Base-by-base conservation (phyloP, 176 grass and related monocot genomes). In the Aegilops speltoides region DNA sequence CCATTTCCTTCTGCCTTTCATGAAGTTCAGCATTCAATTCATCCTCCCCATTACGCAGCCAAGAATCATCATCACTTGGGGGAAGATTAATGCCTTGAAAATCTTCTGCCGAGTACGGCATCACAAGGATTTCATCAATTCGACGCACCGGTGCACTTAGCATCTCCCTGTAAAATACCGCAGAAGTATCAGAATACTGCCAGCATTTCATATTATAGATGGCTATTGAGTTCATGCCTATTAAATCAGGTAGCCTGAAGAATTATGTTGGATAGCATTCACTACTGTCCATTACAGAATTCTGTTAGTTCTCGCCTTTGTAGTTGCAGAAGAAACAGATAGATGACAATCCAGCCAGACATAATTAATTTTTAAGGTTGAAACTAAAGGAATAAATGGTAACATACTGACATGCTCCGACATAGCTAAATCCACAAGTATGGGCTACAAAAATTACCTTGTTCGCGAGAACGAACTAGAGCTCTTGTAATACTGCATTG, bases 1-100 rank as follows among this genome's bases (percentile, higher is more conserved):
- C 93, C 73, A 99, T 74, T 86, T 99, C 97, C 67, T 92, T 94
- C 76, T 99, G 73, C 85, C 97, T 96, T 82, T 94, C 87, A 32
- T 64, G 37, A 80, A 99, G 93, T n/a, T 91, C 90, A 9, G 78
- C 85, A 83, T 93, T 91, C 43, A 99, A 72, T 78, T 99, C 94
- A 57, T 96, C 97, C 80, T 99, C 92, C 25, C 94, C 94, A 83
- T 88, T 73, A 76, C 94, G 81, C 74, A 99, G 86, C 94, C 97
- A 99, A 15, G 90, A 91, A 70, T 96, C 94, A 75, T 93, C 89
- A 90, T 94, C 92, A 52, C 90, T 90, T 0, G 85, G 87, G 78
- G 97, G 90, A 85, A 96, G 94, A 65, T 89, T 89, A 41, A 24
- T 28, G 63, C 79, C 88, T 77, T 93, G 78, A 70, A 96, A 96